These are phyloP conservation scores for Colletotrichum paranaense DNA, from an alignment of 2,329 filamentous ascomycete species.

Conservation along the genomic window DNA sequence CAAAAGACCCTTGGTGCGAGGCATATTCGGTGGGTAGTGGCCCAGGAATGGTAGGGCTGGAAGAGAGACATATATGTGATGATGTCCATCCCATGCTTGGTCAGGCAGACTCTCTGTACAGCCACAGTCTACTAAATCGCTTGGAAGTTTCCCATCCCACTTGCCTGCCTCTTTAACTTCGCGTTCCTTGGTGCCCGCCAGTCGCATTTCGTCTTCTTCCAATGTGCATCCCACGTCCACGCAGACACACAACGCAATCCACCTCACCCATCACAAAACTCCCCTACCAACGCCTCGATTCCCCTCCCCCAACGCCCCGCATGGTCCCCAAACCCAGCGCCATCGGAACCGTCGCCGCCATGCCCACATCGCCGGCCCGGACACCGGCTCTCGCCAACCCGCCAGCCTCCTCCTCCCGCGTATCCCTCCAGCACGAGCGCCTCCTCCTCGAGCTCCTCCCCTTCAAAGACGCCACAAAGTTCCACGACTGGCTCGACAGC, in stretches of 20 bases:
- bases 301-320: slow-evolving; percentile 23
- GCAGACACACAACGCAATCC: slow-evolving; percentile 18
- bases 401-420: not conserved
- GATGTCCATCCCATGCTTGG: not conserved
- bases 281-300: slow-evolving; percentile 26
- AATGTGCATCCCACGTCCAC: slow-evolving; percentile 35
- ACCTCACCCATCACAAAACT: slow-evolving; percentile 14
- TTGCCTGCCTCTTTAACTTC: not conserved
- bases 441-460: slow-evolving; percentile 53
- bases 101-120: slow-evolving; percentile 9
- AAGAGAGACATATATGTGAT: not conserved
- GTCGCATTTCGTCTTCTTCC: not conserved
- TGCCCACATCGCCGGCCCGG: not conserved
- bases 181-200: not conserved
- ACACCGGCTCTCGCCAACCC: not conserved
- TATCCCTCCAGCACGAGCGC: slow-evolving; percentile 49
- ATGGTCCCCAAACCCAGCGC: slow-evolving; percentile 22
- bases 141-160: not conserved
- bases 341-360: not conserved
- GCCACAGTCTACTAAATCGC: not conserved
- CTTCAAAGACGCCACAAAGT: slow-evolving; percentile 46
- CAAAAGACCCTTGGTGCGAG: not conserved
- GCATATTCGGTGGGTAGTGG: not conserved
- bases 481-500: slow-evolving; percentile 49
- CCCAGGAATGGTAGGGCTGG: not conserved